phyloP scores from a whole-genome alignment of 805 yeast genomes.

The Dipodascus albidus region DNA sequence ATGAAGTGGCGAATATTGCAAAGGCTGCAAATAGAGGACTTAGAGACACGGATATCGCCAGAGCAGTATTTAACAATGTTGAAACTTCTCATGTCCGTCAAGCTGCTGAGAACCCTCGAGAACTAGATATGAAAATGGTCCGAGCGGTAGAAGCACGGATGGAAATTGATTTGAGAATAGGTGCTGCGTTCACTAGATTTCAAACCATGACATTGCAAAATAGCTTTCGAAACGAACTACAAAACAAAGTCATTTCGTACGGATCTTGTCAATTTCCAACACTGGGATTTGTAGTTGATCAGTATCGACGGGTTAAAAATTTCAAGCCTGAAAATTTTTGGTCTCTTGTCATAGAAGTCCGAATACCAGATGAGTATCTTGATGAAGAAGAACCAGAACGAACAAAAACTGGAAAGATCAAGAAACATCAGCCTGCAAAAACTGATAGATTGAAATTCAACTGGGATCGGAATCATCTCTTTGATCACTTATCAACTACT shows the following conservation, averaged over 20 bases:
- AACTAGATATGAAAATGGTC: slow-evolving; percentile 55
- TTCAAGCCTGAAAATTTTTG: slow-evolving; percentile 76
- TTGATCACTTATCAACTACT: slow-evolving; percentile 57
- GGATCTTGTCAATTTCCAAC: slow-evolving; percentile 98
- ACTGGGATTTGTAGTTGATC: slow-evolving; percentile 87
- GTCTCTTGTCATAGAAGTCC: slow-evolving; percentile 47
- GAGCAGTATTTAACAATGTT: slow-evolving; percentile 83
- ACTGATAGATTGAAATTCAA: slow-evolving; percentile 29
- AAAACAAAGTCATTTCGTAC: slow-evolving; percentile 47
- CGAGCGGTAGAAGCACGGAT: slow-evolving; percentile 78
- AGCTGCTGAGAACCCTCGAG: slow-evolving; percentile 63
- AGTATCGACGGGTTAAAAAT: slow-evolving; percentile 61
- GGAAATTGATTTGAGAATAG: slow-evolving; percentile 83
- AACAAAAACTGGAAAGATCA: slow-evolving; percentile 5
- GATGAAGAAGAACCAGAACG: background rate
- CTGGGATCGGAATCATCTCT: slow-evolving; percentile 69
- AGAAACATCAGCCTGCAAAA: slow-evolving; percentile 15
- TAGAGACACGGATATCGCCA: slow-evolving; percentile 37
- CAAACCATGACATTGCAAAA: slow-evolving; percentile 37
- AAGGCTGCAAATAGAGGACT: slow-evolving; percentile 36
- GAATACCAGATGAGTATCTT: slow-evolving; percentile 27
- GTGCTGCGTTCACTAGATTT: slow-evolving; percentile 78
- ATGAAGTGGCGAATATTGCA: slow-evolving; percentile 70
- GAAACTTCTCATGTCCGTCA: slow-evolving; percentile 58
- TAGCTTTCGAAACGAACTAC: slow-evolving; percentile 22